Evolutionary conservation across 768 basidiomycete species (phyloP).

Genomic region (Asterophora parasitica): DNA sequence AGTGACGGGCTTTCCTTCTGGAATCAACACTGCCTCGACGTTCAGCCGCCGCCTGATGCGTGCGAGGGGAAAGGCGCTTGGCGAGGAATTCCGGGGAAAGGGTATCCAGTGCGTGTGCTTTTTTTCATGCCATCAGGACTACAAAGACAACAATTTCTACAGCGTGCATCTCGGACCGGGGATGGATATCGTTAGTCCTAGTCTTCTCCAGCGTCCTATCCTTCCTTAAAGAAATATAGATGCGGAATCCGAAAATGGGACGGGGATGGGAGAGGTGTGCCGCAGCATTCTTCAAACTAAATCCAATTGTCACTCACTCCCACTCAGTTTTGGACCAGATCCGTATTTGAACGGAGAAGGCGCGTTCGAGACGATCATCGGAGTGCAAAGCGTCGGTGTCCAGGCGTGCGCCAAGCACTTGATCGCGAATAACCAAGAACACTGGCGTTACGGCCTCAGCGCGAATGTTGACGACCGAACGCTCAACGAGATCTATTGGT

Average conservation of each 20-base stretch:
- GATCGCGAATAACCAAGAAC: slow-evolving; percentile 46
- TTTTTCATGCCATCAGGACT: neutral
- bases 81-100: slow-evolving; percentile 63
- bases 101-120: slow-evolving; percentile 42
- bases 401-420: slow-evolving; percentile 56
- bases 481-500: slow-evolving; percentile 47
- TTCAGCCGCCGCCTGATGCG: slow-evolving; percentile 62
- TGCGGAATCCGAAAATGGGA: slow-evolving; percentile 48
- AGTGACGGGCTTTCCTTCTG: slow-evolving; percentile 53
- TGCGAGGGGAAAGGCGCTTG: slow-evolving; percentile 56
- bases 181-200: slow-evolving; percentile 42
- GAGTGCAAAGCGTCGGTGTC: slow-evolving; percentile 57
- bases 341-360: slow-evolving; percentile 62
- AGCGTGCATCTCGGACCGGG: slow-evolving; percentile 49
- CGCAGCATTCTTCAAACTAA: neutral
- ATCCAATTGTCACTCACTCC: neutral
- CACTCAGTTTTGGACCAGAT: slow-evolving; percentile 47
- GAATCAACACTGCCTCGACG: slow-evolving; percentile 47
- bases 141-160: neutral
- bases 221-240: slow-evolving; percentile 23
- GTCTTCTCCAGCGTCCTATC: neutral
- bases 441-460: slow-evolving; percentile 42
- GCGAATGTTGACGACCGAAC: slow-evolving; percentile 56
- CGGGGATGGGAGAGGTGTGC: slow-evolving; percentile 45
- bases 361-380: slow-evolving; percentile 53